Conservation (phyloP, 306 rosid species). For the Vachellia collinsii region DNA sequence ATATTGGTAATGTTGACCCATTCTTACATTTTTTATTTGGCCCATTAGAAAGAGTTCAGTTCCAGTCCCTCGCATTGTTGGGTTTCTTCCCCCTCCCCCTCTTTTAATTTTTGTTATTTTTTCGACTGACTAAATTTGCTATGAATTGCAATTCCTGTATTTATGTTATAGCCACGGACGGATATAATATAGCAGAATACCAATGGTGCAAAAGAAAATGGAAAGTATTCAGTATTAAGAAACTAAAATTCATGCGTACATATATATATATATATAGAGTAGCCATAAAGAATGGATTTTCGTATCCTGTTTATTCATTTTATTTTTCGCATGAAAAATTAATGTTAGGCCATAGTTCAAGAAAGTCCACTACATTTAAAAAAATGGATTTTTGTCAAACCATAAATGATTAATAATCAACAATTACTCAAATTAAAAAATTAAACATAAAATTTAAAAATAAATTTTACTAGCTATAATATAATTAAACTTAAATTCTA, state of each 20-base stretch:
- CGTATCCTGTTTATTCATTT: background rate
- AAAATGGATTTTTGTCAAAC: background rate
- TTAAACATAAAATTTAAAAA: no score
- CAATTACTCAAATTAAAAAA: no score
- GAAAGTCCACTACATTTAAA: no score
- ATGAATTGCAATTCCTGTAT: background rate
- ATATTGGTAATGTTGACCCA: background rate
- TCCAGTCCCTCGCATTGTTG: background rate
- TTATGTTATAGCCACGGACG: background rate
- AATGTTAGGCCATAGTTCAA: no score
- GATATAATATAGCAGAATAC: background rate
- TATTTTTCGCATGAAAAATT: no score
- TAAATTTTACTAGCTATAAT: background rate
- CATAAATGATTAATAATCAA: no score
- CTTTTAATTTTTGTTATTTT: background rate
- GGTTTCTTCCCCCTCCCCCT: no score
- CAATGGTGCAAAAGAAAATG: background rate
- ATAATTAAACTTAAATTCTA: no score
- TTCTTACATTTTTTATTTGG: background rate
- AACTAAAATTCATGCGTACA: no score
- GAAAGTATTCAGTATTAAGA: background rate
- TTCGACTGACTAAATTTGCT: background rate
- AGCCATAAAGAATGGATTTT: no score
- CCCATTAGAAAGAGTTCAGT: background rate
- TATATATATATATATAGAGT: no score